phyloP scores from a whole-genome alignment of 257 asterid genomes.

The Linderniella brevidens region DNA sequence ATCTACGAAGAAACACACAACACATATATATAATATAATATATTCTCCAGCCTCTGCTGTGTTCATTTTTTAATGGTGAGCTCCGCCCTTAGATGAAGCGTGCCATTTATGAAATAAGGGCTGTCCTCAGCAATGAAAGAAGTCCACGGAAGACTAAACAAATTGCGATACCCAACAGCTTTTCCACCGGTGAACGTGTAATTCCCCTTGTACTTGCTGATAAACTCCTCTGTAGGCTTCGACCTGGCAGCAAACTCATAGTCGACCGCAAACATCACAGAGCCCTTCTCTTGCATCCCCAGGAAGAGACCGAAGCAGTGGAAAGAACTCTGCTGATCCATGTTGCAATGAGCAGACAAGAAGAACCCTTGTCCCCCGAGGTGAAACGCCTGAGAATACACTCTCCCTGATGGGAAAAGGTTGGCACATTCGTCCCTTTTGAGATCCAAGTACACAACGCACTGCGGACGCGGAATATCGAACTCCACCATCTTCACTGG shows the following conservation, averaged over 20 bases:
- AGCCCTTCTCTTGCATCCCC: conserved; percentile 71
- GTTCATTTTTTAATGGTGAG: conserved; percentile 36
- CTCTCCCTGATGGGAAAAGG: conserved; percentile 52
- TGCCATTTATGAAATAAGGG: conserved; percentile 49
- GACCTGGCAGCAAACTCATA: conserved; percentile 53
- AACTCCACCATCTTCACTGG: conserved; percentile 68
- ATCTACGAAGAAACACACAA: too few species aligned
- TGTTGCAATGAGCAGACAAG: conserved; percentile 71
- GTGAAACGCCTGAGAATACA: conserved; percentile 75
- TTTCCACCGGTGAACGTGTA: conserved; percentile 55
- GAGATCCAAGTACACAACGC: conserved; percentile 64
- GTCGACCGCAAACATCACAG: conserved; percentile 44
- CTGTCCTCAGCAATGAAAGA: conserved; percentile 46
- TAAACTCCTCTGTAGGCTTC: conserved; percentile 36
- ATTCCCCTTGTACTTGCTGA: conserved; percentile 49
- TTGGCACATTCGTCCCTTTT: conserved; percentile 50
- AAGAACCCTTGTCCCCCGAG: conserved; percentile 79
- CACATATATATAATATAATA: too few species aligned
- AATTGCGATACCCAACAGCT: conserved; percentile 61
- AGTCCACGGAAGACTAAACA: conserved; percentile 48
- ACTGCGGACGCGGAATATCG: conserved; percentile 50
- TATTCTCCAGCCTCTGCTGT: too few species aligned
- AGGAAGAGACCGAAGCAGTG: conserved; percentile 74
- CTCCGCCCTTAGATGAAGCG: conserved; percentile 67
- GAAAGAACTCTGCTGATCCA: conserved; percentile 47